These are phyloP conservation scores for Yamadazyma conglobata DNA, from an alignment of 1,139 yeast species.

Conservation along the genomic window DNA sequence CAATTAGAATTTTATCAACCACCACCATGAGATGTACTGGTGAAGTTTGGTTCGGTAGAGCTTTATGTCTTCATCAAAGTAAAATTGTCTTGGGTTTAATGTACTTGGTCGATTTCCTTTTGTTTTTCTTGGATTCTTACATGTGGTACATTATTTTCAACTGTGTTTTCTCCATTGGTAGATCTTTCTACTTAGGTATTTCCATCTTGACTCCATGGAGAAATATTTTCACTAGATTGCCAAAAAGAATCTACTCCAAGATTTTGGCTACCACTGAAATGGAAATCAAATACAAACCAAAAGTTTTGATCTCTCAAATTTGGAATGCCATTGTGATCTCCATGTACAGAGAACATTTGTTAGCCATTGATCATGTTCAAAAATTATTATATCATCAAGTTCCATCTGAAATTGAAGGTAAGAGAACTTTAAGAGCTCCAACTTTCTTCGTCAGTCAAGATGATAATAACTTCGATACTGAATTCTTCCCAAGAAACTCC, in stretches of 20 bases:
- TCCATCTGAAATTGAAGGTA: constrained; percentile 95
- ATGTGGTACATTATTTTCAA: constrained; percentile 97
- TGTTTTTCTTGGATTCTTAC: constrained; percentile 97
- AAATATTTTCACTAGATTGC: constrained; percentile 94
- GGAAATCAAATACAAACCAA: constrained; percentile 98
- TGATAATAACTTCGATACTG: constrained; percentile 90
- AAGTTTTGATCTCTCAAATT: constrained; percentile 94
- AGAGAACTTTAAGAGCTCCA: constrained; percentile 97
- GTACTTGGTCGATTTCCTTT: constrained; percentile 85
- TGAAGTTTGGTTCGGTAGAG: constrained; percentile 81
- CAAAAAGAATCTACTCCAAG: constrained; percentile 97
- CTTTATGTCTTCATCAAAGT: constrained; percentile 79
- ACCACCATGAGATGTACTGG: constrained; percentile 60
- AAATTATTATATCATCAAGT: constrained; percentile 96
- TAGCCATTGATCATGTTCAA: constrained; percentile 98
- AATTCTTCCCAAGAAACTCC: constrained; percentile 92
- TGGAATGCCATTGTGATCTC: constrained; percentile 99
- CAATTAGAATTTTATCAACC: constrained; percentile 65
- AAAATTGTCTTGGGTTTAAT: constrained; percentile 86
- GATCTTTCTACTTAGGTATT: constrained; percentile 97
- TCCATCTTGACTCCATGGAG: constrained; percentile 99
- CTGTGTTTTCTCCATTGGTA: constrained; percentile 93
- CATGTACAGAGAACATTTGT: constrained; percentile 96
- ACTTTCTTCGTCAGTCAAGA: constrained; percentile 98
- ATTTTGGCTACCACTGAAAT: constrained; percentile 96